Percentiles rank a stretch among this genome's conserved stretches.
Evolutionary conservation across 805 yeast species (phyloP).

Genomic region (Yarrowia yakushimensis): DNA sequence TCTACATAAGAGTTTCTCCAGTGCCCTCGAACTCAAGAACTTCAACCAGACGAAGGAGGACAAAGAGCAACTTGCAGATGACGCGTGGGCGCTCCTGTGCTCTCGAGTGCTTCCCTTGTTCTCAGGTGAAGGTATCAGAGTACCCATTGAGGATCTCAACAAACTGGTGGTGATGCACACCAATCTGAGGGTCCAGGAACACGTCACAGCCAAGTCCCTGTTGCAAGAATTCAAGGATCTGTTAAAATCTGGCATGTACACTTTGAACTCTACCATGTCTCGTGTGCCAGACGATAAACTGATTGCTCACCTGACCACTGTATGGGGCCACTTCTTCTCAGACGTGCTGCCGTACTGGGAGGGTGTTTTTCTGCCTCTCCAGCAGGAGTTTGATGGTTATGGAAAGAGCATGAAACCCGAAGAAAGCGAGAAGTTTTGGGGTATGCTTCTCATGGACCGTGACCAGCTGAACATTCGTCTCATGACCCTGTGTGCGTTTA

Average conservation of each 20-base stretch:
- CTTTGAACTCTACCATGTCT: slow-evolving; percentile 29
- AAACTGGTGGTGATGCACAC: slow-evolving; percentile 45
- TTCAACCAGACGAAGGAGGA: slow-evolving; percentile 35
- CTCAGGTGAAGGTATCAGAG: slow-evolving; percentile 45
- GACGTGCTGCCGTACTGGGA: slow-evolving; percentile 55
- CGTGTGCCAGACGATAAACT: slow-evolving; percentile 35
- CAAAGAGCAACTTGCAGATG: slow-evolving; percentile 42
- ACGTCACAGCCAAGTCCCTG: slow-evolving; percentile 41
- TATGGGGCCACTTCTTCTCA: slow-evolving; percentile 59
- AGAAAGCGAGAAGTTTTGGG: slow-evolving; percentile 41
- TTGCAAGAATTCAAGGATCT: slow-evolving; percentile 47
- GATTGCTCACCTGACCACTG: slow-evolving; percentile 37
- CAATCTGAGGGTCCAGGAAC: slow-evolving; percentile 40
- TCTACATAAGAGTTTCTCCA: slow-evolving; percentile 32
- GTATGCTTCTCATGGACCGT: slow-evolving; percentile 31
- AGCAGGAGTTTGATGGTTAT: slow-evolving; percentile 47
- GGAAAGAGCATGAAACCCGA: slow-evolving; percentile 42
- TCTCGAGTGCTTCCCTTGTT: slow-evolving; percentile 48
- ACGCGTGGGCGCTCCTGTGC: slow-evolving; percentile 49
- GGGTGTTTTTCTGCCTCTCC: slow-evolving; percentile 60
- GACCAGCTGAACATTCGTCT: slow-evolving; percentile 34
- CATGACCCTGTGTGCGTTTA: slow-evolving; percentile 37
- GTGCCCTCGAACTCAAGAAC: slow-evolving; percentile 36
- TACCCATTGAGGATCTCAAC: slow-evolving; percentile 58
- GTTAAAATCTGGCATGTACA: slow-evolving; percentile 43